These are phyloP conservation scores for Tephrocybe sp. DNA, from an alignment of 768 basidiomycete species.

Conservation along the genomic window DNA sequence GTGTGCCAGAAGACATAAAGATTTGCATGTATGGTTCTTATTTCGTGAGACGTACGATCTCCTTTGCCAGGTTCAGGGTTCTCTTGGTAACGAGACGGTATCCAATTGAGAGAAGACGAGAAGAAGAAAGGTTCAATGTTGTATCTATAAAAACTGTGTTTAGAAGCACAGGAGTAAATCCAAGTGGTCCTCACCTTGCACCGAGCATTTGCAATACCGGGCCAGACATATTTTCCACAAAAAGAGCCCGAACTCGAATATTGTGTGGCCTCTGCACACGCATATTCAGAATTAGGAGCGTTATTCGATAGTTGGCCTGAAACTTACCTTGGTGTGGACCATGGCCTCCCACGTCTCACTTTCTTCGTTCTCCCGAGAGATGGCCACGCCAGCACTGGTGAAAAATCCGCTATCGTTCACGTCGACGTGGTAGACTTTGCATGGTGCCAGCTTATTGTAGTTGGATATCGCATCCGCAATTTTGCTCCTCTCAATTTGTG, in stretches of 20 bases:
- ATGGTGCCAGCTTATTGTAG: constrained; percentile 25
- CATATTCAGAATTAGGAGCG: neutral
- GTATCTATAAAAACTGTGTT: constrained; percentile 33
- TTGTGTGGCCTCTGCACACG: constrained; percentile 29
- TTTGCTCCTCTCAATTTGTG: constrained; percentile 42
- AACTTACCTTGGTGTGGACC: constrained; percentile 33
- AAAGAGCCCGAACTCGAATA: constrained; percentile 48
- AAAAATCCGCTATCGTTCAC: constrained; percentile 39
- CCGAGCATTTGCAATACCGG: constrained; percentile 63
- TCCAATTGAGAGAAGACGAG: constrained; percentile 66
- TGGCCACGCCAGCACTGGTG: constrained; percentile 25
- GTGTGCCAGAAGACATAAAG: neutral
- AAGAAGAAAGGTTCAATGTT: constrained; percentile 69
- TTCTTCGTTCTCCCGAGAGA: constrained; percentile 22
- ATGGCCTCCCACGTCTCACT: constrained; percentile 39
- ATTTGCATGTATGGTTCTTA: neutral
- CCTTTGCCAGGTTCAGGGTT: constrained; percentile 35
- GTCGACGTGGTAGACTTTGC: constrained; percentile 40
- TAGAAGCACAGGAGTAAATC: neutral
- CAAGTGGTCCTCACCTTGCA: constrained; percentile 37
- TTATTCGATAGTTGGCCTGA: constrained; percentile 3
- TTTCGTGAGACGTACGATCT: constrained; percentile 46
- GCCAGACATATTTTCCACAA: constrained; percentile 52
- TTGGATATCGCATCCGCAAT: constrained; percentile 36
- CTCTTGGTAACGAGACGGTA: constrained; percentile 65